These are phyloP conservation scores for Ceratopteris richardii DNA, from an alignment of 75 land plant genomes.

Conservation along the genomic window DNA sequence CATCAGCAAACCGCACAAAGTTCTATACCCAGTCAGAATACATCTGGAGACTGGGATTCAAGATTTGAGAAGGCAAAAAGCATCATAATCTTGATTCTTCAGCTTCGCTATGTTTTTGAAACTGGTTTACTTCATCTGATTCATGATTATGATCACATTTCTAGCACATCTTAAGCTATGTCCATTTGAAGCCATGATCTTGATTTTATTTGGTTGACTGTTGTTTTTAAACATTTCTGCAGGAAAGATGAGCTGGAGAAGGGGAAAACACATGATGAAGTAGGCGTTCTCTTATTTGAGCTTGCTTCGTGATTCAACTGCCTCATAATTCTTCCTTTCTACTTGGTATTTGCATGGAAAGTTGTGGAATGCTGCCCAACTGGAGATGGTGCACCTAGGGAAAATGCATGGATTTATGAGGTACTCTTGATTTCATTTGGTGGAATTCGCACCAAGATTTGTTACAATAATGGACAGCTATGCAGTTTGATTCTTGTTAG, in stretches of 20 bases:
- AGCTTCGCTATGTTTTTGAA: no score
- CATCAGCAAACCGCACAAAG: no score
- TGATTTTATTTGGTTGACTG: background rate
- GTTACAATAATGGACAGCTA: no score
- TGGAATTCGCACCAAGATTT: no score
- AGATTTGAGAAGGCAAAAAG: background rate
- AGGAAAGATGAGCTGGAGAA: constrained; percentile 84
- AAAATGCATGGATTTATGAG: constrained; percentile 99
- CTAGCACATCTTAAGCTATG: no score
- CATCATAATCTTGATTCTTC: no score
- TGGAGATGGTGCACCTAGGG: constrained; percentile 91
- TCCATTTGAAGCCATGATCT: no score
- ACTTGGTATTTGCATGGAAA: constrained; percentile 18
- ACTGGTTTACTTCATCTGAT: no score
- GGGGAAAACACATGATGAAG: constrained; percentile 80
- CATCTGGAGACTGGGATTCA: background rate
- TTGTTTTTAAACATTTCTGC: constrained; percentile 3
- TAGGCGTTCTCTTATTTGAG: constrained; percentile 33
- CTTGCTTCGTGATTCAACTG: background rate
- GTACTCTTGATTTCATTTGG: constrained; percentile 37
- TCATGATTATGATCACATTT: no score
- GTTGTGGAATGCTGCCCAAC: constrained; percentile 98
- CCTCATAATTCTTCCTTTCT: background rate
- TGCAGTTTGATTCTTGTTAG: no score
- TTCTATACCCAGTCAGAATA: background rate